phyloP scores from a whole-genome alignment of 202 grass and related monocot species.

The Setaria viridis region DNA sequence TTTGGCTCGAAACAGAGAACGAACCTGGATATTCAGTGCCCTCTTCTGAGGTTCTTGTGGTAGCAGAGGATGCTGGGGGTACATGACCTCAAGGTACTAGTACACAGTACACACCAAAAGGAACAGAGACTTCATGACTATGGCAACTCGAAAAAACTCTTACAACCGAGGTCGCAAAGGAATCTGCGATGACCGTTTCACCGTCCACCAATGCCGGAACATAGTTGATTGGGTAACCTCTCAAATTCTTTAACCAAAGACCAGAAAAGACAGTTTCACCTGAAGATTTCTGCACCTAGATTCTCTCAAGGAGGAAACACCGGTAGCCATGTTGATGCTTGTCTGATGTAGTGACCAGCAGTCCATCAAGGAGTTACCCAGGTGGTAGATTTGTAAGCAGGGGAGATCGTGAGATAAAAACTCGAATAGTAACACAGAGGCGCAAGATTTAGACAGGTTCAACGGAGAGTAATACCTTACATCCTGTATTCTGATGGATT shows the following conservation, averaged over 20 bases:
- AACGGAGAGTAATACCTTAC: too few species aligned
- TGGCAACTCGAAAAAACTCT: not conserved
- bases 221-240: slow-evolving; percentile 68
- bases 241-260: slow-evolving; percentile 56
- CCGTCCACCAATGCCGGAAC: slow-evolving; percentile 61
- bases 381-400: too few species aligned
- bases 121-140: not conserved
- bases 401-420: too few species aligned
- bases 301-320: not conserved
- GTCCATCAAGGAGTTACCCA: too few species aligned
- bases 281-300: slow-evolving; percentile 19
- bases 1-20: not conserved
- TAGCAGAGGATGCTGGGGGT: slow-evolving; percentile 62
- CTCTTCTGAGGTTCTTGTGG: slow-evolving; percentile 59
- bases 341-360: too few species aligned
- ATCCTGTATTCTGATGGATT: too few species aligned
- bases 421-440: too few species aligned
- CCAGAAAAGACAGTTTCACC: too few species aligned
- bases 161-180: slow-evolving; percentile 68
- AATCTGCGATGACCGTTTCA: slow-evolving; percentile 41
- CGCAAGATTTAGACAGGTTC: too few species aligned
- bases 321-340: not conserved
- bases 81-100: slow-evolving; percentile 78
- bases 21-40: slow-evolving; percentile 70
- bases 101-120: not conserved